A percentile compares a stretch with the other conserved stretches of the same genome.
phyloP scores from a whole-genome alignment of 2,329 filamentous ascomycete species.

The Alternaria sp. region DNA sequence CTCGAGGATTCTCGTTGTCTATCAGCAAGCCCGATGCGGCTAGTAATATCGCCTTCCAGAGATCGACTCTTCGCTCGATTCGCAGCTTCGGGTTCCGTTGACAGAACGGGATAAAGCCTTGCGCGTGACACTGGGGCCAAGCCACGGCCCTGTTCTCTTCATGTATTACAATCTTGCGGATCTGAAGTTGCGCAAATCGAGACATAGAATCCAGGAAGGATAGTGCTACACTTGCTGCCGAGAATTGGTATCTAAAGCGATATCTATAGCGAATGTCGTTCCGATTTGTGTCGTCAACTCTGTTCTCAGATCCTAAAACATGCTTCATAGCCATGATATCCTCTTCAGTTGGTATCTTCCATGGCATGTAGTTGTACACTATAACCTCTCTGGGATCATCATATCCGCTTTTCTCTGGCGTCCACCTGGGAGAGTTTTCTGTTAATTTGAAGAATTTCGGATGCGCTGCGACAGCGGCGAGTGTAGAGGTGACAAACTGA shows the following conservation, averaged over 20 bases:
- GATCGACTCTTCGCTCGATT: constrained; percentile 3
- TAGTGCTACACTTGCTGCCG: not conserved
- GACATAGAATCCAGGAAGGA: not conserved
- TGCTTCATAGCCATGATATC: not conserved
- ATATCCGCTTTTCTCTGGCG: not conserved
- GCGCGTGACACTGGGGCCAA: constrained; percentile 9
- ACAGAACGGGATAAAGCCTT: constrained; percentile 15
- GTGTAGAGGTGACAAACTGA: not conserved
- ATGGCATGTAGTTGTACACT: not conserved
- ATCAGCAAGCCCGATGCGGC: not conserved
- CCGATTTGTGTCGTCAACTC: not conserved
- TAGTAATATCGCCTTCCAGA: constrained; percentile 1
- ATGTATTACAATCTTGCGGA: not conserved
- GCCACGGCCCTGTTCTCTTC: not conserved
- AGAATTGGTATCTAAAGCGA: not conserved
- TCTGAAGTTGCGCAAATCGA: not conserved
- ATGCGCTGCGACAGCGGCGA: not conserved
- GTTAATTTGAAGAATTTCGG: not conserved
- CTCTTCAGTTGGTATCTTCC: not conserved
- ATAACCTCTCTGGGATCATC: not conserved
- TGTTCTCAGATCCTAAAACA: not conserved
- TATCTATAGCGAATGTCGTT: not conserved
- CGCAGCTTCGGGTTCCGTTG: constrained; percentile 9
- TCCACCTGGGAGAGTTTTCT: not conserved
- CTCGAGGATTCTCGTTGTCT: not conserved